These are phyloP conservation scores for Phyllosticta citribraziliensis DNA, from an alignment of 2,329 filamentous ascomycete species.

Conservation along the genomic window DNA sequence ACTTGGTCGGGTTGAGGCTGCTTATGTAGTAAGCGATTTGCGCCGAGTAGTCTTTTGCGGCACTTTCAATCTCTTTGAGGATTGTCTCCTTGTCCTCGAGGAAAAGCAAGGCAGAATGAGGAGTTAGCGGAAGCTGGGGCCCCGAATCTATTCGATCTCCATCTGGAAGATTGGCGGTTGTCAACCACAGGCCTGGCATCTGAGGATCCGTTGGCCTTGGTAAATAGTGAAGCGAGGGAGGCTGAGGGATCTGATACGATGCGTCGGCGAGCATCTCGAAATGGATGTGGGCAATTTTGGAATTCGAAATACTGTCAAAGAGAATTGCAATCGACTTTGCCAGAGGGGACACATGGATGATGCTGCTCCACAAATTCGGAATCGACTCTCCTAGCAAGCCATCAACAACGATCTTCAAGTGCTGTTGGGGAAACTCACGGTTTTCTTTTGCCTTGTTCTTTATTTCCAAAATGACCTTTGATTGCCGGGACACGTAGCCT, in stretches of 20 bases:
- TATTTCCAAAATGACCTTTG: constrained; percentile 67
- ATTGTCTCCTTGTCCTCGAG: constrained; percentile 76
- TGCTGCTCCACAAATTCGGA: constrained; percentile 58
- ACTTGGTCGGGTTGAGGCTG: constrained; percentile 50
- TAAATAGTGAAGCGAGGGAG: constrained; percentile 61
- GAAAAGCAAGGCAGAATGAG: constrained; percentile 77
- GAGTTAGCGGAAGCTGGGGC: constrained; percentile 46
- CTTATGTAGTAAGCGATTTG: constrained; percentile 66
- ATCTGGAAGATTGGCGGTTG: constrained; percentile 69
- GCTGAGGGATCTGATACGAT: constrained; percentile 52
- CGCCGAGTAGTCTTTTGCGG: constrained; percentile 64
- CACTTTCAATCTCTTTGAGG: constrained; percentile 56
- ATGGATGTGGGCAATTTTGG: constrained; percentile 76
- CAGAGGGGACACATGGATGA: constrained; percentile 63
- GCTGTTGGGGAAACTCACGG: constrained; percentile 15
- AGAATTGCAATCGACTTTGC: constrained; percentile 75
- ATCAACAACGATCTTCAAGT: neutral
- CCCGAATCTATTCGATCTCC: constrained; percentile 50
- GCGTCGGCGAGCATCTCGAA: constrained; percentile 55
- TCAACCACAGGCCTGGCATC: constrained; percentile 72
- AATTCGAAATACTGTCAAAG: constrained; percentile 70
- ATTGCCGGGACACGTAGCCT: constrained; percentile 87
- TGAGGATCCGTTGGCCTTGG: constrained; percentile 58
- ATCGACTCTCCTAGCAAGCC: constrained; percentile 42
- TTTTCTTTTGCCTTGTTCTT: constrained; percentile 75